These are phyloP conservation scores for Boletellus ananas DNA, from an alignment of 768 basidiomycete species.

Conservation along the genomic window DNA sequence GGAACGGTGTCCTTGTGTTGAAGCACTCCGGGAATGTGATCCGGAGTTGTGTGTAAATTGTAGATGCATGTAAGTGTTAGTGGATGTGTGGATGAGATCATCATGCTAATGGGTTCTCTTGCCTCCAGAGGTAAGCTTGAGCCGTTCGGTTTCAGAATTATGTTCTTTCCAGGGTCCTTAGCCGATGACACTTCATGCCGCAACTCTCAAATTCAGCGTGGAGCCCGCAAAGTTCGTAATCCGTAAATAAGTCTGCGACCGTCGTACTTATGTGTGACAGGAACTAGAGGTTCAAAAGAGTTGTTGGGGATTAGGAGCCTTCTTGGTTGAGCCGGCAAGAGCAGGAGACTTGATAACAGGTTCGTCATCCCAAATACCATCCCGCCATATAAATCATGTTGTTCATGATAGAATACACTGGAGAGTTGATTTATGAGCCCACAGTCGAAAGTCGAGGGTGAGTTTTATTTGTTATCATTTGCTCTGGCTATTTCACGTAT, in stretches of 20 bases:
- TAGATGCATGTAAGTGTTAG: slow-evolving; percentile 40
- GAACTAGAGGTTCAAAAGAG: slow-evolving; percentile 41
- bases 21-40: slow-evolving; percentile 58
- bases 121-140: slow-evolving; percentile 23
- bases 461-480: slow-evolving; percentile 17
- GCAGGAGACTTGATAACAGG: slow-evolving; percentile 49
- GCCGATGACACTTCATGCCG: slow-evolving; percentile 37
- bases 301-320: slow-evolving; percentile 53
- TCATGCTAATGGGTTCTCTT: neutral
- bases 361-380: neutral
- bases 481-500: neutral
- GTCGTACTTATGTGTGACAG: slow-evolving; percentile 26
- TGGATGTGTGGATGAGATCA: neutral
- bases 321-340: slow-evolving; percentile 41
- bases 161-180: slow-evolving; percentile 8
- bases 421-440: slow-evolving; percentile 52
- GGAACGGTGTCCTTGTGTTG: slow-evolving; percentile 50
- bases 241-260: neutral
- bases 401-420: slow-evolving; percentile 53
- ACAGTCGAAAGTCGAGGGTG: slow-evolving; percentile 53
- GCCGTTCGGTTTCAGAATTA: neutral
- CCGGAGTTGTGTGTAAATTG: slow-evolving; percentile 59
- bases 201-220: slow-evolving; percentile 49
- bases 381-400: neutral
- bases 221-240: slow-evolving; percentile 39